phyloP scores from a whole-genome alignment of 2,329 filamentous ascomycete genomes.

The Xylariaceae sp. region DNA sequence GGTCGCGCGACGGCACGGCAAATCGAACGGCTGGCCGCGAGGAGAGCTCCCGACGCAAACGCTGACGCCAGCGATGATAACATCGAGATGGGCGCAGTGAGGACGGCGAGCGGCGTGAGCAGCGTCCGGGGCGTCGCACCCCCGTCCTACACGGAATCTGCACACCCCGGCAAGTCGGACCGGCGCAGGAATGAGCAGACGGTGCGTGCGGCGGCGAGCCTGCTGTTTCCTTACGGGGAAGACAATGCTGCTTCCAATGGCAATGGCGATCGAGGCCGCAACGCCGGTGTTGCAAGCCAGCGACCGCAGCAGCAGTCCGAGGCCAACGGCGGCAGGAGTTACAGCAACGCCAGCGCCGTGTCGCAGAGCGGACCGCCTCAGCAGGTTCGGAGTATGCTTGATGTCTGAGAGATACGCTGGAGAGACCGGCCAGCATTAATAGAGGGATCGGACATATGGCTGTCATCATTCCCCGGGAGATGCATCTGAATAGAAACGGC shows the following conservation, averaged over 20 bases:
- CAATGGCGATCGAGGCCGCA: slow-evolving; percentile 22
- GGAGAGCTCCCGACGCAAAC: slow-evolving; percentile 25
- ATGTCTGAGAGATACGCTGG: too few relatives aligned
- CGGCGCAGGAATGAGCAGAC: slow-evolving; percentile 37
- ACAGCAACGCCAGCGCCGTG: slow-evolving; percentile 38
- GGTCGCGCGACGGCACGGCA: slow-evolving; percentile 35
- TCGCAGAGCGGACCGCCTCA: slow-evolving; percentile 44
- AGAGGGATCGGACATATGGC: too few relatives aligned
- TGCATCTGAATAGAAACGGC: too few relatives aligned
- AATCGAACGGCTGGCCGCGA: slow-evolving; percentile 29
- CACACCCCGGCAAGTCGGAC: slow-evolving; percentile 37
- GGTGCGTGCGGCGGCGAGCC: slow-evolving; percentile 33
- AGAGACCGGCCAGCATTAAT: too few relatives aligned
- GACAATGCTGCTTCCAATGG: slow-evolving; percentile 14
- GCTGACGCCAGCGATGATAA: slow-evolving; percentile 23
- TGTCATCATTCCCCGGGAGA: too few relatives aligned
- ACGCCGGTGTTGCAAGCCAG: slow-evolving; percentile 4
- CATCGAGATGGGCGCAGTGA: slow-evolving; percentile 35
- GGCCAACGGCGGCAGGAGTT: slow-evolving; percentile 32
- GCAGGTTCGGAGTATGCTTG: slow-evolving; percentile 51
- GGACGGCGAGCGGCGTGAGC: slow-evolving; percentile 19
- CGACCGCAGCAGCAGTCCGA: slow-evolving; percentile 15
- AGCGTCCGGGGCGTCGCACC: slow-evolving; percentile 22
- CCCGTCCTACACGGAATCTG: slow-evolving; percentile 22
- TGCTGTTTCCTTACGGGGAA: slow-evolving; percentile 40